Percentiles rank a stretch among this genome's conserved stretches.
Evolutionary conservation across 257 asterid genomes (phyloP).

Genomic region (Nicotiana tabacum): DNA sequence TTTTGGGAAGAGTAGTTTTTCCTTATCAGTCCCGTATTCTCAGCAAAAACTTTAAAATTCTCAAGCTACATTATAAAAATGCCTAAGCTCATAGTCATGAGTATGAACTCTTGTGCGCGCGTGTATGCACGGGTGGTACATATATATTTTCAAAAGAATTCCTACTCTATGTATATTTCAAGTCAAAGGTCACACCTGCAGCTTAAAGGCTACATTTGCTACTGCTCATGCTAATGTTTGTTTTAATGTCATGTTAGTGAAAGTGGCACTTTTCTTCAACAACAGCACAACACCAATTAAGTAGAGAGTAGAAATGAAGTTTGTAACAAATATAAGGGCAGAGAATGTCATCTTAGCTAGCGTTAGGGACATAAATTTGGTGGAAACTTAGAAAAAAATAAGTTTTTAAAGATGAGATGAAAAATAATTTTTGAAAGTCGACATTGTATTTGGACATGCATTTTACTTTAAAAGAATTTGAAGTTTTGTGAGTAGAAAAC

Average conservation of each 20-base stretch:
- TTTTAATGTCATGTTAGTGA: background rate
- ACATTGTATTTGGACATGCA: no score
- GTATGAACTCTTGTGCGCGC: no score
- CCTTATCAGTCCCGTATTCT: background rate
- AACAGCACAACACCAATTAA: no score
- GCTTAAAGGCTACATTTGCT: background rate
- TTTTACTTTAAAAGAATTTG: no score
- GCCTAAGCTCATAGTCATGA: background rate
- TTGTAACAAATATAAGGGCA: background rate
- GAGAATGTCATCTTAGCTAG: background rate
- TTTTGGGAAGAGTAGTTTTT: background rate
- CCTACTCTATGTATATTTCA: background rate
- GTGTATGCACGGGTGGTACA: no score
- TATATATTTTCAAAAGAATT: background rate
- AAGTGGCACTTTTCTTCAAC: background rate
- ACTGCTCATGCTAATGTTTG: background rate
- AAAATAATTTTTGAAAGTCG: no score
- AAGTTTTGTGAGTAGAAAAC: no score
- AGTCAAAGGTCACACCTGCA: background rate
- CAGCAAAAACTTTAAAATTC: background rate
- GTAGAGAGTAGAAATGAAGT: background rate
- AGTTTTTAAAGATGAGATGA: no score
- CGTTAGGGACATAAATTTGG: no score
- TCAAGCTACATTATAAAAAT: background rate
- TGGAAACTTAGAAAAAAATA: no score